phyloP scores from a whole-genome alignment of 2,329 filamentous ascomycete genomes.

The Phyllosticta paracitricarpa region DNA sequence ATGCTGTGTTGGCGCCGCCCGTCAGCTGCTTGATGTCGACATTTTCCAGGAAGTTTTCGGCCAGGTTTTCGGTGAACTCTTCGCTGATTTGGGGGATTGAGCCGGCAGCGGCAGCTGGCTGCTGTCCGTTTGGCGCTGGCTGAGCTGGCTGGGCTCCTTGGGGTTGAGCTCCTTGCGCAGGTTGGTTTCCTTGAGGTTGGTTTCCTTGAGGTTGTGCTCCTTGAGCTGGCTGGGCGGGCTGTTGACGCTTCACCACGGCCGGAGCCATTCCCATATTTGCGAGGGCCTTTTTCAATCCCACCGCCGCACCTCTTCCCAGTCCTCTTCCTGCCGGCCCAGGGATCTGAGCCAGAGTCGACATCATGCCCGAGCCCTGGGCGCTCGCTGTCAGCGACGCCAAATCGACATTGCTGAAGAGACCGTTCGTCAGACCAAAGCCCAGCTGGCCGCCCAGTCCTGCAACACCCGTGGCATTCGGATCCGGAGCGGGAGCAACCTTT shows the following conservation, averaged over 20 bases:
- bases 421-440: slow-evolving; percentile 1
- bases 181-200: not conserved
- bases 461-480: not conserved
- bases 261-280: not conserved
- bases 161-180: not conserved
- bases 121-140: not conserved
- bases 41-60: slow-evolving; percentile 2
- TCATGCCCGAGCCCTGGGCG: not conserved
- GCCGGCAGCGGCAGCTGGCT: not conserved
- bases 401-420: slow-evolving; percentile 4
- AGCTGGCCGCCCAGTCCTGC: not conserved
- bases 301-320: not conserved
- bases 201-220: not conserved
- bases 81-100: not conserved
- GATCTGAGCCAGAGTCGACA: not conserved
- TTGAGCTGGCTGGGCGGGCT: not conserved
- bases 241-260: not conserved
- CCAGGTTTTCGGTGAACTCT: slow-evolving; percentile 1
- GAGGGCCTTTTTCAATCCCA: not conserved
- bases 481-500: not conserved
- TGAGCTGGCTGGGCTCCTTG: not conserved
- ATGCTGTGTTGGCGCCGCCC: not conserved
- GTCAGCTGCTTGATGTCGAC: not conserved
- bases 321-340: slow-evolving; percentile 1
- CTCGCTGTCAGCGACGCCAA: not conserved